Percentiles rank a stretch among this genome's conserved stretches.
Evolutionary conservation across 257 asterid genomes (phyloP).

Genomic region (Sherardia arvensis): DNA sequence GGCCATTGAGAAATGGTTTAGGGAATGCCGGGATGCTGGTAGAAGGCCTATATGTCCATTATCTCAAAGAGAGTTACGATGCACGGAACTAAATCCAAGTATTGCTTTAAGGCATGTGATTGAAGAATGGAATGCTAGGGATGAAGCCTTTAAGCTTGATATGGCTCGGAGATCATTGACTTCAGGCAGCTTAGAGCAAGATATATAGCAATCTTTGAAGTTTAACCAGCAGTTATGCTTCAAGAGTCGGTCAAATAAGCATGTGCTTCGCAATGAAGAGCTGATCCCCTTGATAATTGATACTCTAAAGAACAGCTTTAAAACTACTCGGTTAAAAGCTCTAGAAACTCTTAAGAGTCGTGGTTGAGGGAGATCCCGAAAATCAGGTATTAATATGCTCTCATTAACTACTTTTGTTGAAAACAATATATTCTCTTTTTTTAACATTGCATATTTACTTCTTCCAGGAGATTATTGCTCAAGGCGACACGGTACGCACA

Average conservation of each 20-base stretch:
- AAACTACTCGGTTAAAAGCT: conserved; percentile 62
- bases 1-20: conserved; percentile 89
- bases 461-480: conserved; percentile 82
- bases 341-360: conserved; percentile 75
- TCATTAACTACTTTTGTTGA: conserved; percentile 9
- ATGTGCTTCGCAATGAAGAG: conserved; percentile 53
- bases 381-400: conserved; percentile 73
- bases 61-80: conserved; percentile 62
- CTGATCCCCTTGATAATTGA: conserved; percentile 77
- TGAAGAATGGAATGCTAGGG: conserved; percentile 95
- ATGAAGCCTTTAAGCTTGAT: conserved; percentile 86
- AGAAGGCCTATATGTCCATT: conserved; percentile 67
- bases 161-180: conserved; percentile 67
- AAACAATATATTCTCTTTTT: conserved; percentile 6
- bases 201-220: conserved; percentile 54
- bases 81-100: conserved; percentile 73
- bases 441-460: conserved; percentile 3
- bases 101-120: conserved; percentile 80
- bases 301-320: conserved; percentile 60
- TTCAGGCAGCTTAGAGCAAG: conserved; percentile 48
- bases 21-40: conserved; percentile 59
- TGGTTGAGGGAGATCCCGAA: conserved; percentile 75
- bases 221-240: conserved; percentile 57
- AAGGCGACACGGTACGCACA: conserved; percentile 83
- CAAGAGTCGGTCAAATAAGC: conserved; percentile 53